These are phyloP conservation scores for Corylus avellana DNA, from an alignment of 306 rosid species.

Conservation along the genomic window DNA sequence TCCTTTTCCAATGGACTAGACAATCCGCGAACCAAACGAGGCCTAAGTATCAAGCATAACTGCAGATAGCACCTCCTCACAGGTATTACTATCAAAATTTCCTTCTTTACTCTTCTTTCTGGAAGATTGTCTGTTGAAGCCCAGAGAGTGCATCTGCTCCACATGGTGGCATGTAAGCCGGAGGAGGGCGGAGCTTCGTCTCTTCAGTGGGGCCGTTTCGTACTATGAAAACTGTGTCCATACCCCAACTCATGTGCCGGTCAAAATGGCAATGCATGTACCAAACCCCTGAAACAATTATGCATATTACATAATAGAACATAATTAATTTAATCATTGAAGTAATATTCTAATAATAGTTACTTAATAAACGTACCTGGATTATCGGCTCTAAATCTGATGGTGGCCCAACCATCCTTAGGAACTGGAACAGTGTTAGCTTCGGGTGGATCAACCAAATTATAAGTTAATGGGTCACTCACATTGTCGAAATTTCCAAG, in stretches of 20 bases:
- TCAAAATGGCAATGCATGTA: slow-evolving; percentile 15
- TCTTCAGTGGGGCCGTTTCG: background rate
- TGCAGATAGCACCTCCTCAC: background rate
- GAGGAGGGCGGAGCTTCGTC: slow-evolving; percentile 1
- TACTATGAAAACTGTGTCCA: slow-evolving; percentile 9
- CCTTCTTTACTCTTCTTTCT: background rate
- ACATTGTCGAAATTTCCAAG: slow-evolving; percentile 27
- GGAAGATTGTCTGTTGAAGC: background rate
- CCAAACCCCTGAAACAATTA: slow-evolving; percentile 2
- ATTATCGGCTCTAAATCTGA: slow-evolving; percentile 31
- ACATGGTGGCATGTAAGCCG: slow-evolving; percentile 11
- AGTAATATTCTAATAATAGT: too few relatives aligned
- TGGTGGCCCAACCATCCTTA: slow-evolving; percentile 39
- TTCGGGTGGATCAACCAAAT: slow-evolving; percentile 41
- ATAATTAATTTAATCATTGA: too few relatives aligned
- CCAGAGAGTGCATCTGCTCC: background rate
- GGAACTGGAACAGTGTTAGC: slow-evolving; percentile 34
- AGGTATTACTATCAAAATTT: background rate
- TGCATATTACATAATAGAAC: background rate
- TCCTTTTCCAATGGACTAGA: too few relatives aligned
- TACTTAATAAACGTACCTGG: background rate
- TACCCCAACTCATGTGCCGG: slow-evolving; percentile 16
- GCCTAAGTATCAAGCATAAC: too few relatives aligned
- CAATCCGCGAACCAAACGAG: too few relatives aligned
- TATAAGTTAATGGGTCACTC: slow-evolving; percentile 26